These are phyloP conservation scores for Vanrija sp. DNA, from an alignment of 1,284 basidiomycete genomes.

Conservation along the genomic window DNA sequence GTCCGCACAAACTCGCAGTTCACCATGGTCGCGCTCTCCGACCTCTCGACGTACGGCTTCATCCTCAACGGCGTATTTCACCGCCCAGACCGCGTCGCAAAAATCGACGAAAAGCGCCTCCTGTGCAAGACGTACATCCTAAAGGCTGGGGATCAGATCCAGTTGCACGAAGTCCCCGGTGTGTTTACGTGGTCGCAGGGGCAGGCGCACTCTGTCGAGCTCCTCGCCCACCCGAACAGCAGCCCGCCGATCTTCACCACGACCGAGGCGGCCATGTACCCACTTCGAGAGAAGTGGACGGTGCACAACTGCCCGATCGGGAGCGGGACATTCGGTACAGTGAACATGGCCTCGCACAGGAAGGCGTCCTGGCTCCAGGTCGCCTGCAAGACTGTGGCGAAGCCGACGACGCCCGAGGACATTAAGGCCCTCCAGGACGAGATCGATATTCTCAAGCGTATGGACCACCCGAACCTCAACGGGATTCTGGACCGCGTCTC, in stretches of 20 bases:
- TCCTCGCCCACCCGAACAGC: not conserved
- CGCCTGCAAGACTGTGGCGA: conserved; percentile 73
- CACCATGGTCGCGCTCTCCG: conserved; percentile 50
- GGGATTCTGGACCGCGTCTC: conserved; percentile 64
- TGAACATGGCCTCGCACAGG: conserved; percentile 68
- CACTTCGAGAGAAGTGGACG: conserved; percentile 5
- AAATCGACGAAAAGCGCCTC: conserved; percentile 22
- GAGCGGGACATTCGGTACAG: conserved; percentile 70
- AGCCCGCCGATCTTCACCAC: not conserved
- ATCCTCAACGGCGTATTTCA: conserved; percentile 65
- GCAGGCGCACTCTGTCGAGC: conserved; percentile 2
- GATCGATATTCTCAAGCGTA: conserved; percentile 62
- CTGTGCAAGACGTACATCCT: conserved; percentile 8
- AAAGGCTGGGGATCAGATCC: conserved; percentile 7
- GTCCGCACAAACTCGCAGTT: conserved; percentile 13
- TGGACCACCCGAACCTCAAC: conserved; percentile 77
- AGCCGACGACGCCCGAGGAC: conserved; percentile 50
- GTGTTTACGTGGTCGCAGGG: conserved; percentile 5
- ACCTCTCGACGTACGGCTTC: conserved; percentile 72
- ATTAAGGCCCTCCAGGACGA: conserved; percentile 53
- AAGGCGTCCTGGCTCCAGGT: conserved; percentile 61
- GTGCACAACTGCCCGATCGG: conserved; percentile 27
- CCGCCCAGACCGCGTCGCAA: conserved; percentile 23
- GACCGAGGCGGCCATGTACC: not conserved
- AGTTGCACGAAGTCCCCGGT: conserved; percentile 1